Evolutionary conservation across 2,329 filamentous ascomycete species (phyloP).

Genomic region (Passalora sequoiae): DNA sequence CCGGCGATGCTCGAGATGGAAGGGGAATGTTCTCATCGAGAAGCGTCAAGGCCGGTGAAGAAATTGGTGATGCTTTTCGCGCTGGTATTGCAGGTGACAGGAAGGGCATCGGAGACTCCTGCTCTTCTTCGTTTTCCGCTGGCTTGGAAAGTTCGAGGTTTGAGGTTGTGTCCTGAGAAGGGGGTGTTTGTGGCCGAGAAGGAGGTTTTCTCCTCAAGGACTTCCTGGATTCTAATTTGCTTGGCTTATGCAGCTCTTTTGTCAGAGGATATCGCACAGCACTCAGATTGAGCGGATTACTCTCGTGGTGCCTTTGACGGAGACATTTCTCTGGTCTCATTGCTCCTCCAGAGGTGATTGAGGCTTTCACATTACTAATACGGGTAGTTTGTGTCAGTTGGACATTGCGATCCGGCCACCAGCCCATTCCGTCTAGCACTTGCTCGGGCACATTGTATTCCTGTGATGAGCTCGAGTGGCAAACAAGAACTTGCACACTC

Average conservation of each 20-base stretch:
- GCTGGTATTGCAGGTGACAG: conserved; percentile 30
- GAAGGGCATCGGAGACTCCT: conserved; percentile 30
- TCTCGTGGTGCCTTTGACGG: neutral
- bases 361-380: neutral
- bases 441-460: conserved; percentile 18
- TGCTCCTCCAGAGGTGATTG: neutral
- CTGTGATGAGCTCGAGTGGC: conserved; percentile 11
- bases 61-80: conserved; percentile 31
- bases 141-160: conserved; percentile 27
- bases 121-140: conserved; percentile 9
- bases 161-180: conserved; percentile 24
- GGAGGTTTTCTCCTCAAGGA: neutral
- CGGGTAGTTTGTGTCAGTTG: neutral
- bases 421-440: conserved; percentile 21
- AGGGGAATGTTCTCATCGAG: conserved; percentile 53
- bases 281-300: neutral
- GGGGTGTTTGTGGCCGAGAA: conserved; percentile 7
- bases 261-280: neutral
- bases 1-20: conserved; percentile 55
- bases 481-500: conserved; percentile 13
- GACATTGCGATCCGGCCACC: conserved; percentile 7
- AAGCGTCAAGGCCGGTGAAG: conserved; percentile 24
- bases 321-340: neutral
- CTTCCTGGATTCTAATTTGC: neutral
- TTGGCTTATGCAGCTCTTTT: neutral